A percentile compares a stretch with the other conserved stretches of the same genome.
These are phyloP conservation scores for Phytopythium ostracodes DNA, from an alignment of 352 stramenopile genomes.

Conservation along the genomic window DNA sequence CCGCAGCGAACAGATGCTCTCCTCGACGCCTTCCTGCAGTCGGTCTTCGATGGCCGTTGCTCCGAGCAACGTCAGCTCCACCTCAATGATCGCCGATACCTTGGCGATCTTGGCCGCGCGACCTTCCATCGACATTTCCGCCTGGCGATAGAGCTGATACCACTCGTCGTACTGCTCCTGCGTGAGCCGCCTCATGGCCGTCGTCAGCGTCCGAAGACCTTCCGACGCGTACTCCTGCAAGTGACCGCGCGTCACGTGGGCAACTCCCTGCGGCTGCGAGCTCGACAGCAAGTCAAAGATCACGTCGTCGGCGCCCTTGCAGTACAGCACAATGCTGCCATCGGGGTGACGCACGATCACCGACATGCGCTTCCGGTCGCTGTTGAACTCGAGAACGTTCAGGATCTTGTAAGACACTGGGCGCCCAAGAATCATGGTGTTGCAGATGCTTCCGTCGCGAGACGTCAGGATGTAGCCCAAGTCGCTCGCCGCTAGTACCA, in stretches of 20 bases:
- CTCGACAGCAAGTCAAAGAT: slow-evolving; percentile 73
- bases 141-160: slow-evolving; percentile 64
- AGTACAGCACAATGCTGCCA: slow-evolving; percentile 74
- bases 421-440: slow-evolving; percentile 61
- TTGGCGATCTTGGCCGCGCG: slow-evolving; percentile 72
- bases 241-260: slow-evolving; percentile 77
- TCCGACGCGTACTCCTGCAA: slow-evolving; percentile 81
- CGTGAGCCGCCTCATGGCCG: slow-evolving; percentile 61
- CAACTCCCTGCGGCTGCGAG: slow-evolving; percentile 66
- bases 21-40: slow-evolving; percentile 90
- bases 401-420: slow-evolving; percentile 89
- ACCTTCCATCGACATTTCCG: slow-evolving; percentile 69
- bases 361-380: slow-evolving; percentile 98
- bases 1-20: slow-evolving; percentile 89
- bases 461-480: slow-evolving; percentile 65
- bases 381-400: slow-evolving; percentile 98
- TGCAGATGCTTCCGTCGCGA: slow-evolving; percentile 62
- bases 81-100: slow-evolving; percentile 79
- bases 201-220: slow-evolving; percentile 72
- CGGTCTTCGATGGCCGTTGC: slow-evolving; percentile 92
- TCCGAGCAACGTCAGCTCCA: slow-evolving; percentile 83
- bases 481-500: slow-evolving; percentile 73
- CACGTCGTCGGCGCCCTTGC: slow-evolving; percentile 80
- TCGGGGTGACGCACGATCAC: slow-evolving; percentile 90
- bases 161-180: slow-evolving; percentile 75